Conservation (phyloP, 129 eudicot genomes). For the Deinandra increscens region DNA sequence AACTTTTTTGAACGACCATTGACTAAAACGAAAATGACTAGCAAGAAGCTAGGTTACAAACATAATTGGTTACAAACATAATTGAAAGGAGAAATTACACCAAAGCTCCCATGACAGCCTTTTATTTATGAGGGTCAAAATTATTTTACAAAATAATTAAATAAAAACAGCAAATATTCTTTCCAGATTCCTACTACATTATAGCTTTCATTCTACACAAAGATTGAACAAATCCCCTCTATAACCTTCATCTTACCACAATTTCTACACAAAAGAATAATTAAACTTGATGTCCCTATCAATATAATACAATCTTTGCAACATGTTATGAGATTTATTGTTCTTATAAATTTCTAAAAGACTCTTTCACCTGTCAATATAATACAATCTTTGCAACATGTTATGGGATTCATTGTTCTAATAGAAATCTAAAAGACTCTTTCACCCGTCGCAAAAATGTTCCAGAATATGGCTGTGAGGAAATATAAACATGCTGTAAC, state of each 20-base stretch:
- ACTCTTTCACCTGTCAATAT: slow-evolving; percentile 61
- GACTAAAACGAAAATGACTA: too few species aligned
- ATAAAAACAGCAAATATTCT: slow-evolving; percentile 5
- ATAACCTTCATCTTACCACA: slow-evolving; percentile 8
- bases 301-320: not conserved
- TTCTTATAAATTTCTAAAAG: slow-evolving; percentile 37
- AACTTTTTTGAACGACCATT: too few species aligned
- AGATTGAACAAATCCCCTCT: slow-evolving; percentile 12
- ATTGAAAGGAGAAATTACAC: too few species aligned
- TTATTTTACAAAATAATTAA: slow-evolving; percentile 22
- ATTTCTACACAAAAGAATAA: slow-evolving; percentile 25
- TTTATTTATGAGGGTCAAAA: not conserved
- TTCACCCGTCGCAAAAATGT: slow-evolving; percentile 80
- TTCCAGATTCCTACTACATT: slow-evolving; percentile 3
- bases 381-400: not conserved
- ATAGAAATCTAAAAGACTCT: slow-evolving; percentile 54
- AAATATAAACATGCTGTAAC: slow-evolving; percentile 85
- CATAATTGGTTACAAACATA: too few species aligned
- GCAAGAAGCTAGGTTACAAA: too few species aligned
- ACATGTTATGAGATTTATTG: not conserved
- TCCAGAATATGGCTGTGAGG: slow-evolving; percentile 73
- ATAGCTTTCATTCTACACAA: slow-evolving; percentile 23
- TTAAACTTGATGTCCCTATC: slow-evolving; percentile 21
- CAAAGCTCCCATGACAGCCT: too few species aligned
- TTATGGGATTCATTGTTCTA: not conserved